Evolutionary conservation across 768 basidiomycete genomes (phyloP).

Genomic region (Fomitopsis pulvina): DNA sequence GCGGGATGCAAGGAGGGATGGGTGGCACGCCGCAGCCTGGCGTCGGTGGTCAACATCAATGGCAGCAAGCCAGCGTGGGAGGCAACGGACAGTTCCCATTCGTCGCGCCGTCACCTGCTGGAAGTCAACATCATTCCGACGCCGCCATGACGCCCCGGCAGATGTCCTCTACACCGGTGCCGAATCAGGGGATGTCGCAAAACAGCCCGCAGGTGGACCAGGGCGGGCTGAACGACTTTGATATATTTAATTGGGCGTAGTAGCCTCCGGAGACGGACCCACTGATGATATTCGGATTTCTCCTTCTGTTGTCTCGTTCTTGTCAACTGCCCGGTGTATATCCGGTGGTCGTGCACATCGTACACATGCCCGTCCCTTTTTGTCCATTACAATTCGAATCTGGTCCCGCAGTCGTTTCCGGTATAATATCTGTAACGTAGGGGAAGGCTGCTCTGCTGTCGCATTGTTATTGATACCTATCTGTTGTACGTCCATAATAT

Average conservation of each 20-base stretch:
- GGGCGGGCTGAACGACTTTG: conserved; percentile 41
- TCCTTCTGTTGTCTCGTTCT: conserved; percentile 14
- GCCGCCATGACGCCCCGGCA: conserved; percentile 30
- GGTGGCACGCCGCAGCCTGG: conserved; percentile 1
- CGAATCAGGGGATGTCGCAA: conserved; percentile 32
- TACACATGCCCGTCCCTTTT: not conserved
- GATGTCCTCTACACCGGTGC: conserved; percentile 42
- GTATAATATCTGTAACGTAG: conserved; percentile 12
- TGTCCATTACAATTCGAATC: not conserved
- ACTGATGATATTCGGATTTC: conserved; percentile 8
- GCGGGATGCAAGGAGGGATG: conserved; percentile 5
- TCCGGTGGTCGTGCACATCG: conserved; percentile 1
- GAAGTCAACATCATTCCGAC: conserved; percentile 12
- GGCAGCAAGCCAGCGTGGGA: conserved; percentile 9
- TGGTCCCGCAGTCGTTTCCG: not conserved
- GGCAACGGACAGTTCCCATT: conserved; percentile 15
- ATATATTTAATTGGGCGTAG: conserved; percentile 45
- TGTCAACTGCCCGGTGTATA: conserved; percentile 12
- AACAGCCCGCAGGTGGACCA: conserved; percentile 37
- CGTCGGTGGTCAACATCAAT: conserved; percentile 11
- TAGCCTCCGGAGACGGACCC: conserved; percentile 27
- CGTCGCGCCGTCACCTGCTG: conserved; percentile 16
- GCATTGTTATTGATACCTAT: conserved; percentile 8
- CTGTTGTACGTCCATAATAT: conserved; percentile 12
- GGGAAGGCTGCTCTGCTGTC: conserved; percentile 4